Conservation (phyloP, 768 basidiomycete species). For the Lepiota brunneoincarnata region DNA sequence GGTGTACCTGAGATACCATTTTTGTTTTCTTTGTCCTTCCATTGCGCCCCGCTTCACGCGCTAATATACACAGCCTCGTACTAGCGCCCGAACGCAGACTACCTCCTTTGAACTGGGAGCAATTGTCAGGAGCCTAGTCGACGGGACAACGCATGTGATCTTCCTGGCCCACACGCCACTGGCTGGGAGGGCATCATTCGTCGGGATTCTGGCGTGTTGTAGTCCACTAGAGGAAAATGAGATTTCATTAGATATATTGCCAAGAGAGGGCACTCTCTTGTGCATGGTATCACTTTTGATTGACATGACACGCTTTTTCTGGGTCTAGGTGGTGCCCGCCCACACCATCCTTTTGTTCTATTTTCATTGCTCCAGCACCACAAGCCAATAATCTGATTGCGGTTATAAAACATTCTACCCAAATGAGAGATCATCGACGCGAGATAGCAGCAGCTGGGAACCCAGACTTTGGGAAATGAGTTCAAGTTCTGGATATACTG, state of each 20-base stretch:
- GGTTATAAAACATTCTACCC: not conserved
- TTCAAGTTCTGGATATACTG: too few relatives aligned
- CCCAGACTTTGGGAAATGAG: not conserved
- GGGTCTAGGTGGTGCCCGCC: not conserved
- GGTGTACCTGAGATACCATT: not conserved
- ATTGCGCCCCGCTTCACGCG: not conserved
- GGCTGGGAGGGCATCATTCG: not conserved
- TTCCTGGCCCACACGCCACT: not conserved
- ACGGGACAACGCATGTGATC: not conserved
- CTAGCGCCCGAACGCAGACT: not conserved
- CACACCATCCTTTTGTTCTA: conserved; percentile 7
- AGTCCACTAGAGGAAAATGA: not conserved
- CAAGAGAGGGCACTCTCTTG: too few relatives aligned
- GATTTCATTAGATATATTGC: not conserved
- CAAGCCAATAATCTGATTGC: not conserved
- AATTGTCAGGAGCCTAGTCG: not conserved
- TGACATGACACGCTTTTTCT: not conserved
- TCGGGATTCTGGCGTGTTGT: not conserved
- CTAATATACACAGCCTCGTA: conserved; percentile 1
- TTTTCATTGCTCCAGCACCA: conserved; percentile 14
- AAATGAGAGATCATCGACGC: not conserved
- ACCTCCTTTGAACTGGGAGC: not conserved
- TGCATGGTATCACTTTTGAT: conserved; percentile 1
- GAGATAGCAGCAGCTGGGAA: not conserved
- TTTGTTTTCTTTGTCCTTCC: not conserved